Base-by-base conservation (phyloP, 2,329 filamentous ascomycete species). In the Botrytis tulipae region DNA sequence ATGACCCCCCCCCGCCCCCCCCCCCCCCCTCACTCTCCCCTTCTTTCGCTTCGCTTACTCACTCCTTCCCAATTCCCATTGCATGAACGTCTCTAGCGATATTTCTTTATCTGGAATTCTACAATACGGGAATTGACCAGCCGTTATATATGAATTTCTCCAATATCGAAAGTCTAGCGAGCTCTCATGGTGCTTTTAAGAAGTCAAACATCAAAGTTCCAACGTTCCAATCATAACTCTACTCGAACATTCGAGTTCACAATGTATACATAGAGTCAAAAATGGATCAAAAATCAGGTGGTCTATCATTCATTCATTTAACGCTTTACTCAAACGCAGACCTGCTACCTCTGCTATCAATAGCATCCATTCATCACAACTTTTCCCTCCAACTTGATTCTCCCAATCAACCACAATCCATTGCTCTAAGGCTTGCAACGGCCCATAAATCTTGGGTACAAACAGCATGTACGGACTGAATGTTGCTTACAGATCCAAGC, bases 371-470 rank as follows among this genome's bases (percentile, higher is more conserved):
- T 32, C 60, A 1, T 35, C 29, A 9, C 40, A 22, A 32, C 20
- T 29, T 54, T 57, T 57, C n/a, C 42, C 32, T 7, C 7, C 37
- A 48, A 48, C 5, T 46, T 40, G 1, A 57, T 37, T 62, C 20
- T 18, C 25, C 25, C 6, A 20, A 46, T 29, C 59, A 29, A 42
- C 3, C 16, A 20, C 9, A 10, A 57, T 22, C 12, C 8, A 40
- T 32, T 12, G 4, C 51, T 78, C 83, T 84, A 95, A 80, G 92
- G 92, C 83, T 91, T 93, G 87, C 92, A 94, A 75, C 92, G 88
- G 70, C 91, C 91, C 87, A 94, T 94, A 84, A 93, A 95, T 74
- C 92, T 89, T 76, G 92, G 92, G 81, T 94, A 95, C 84, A 95
- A 82, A 83, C 91, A 93, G 78, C 89, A 90, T 73, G 87, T 88